Base-by-base conservation (phyloP, 768 basidiomycete species). In the Suillus tomentosus region DNA sequence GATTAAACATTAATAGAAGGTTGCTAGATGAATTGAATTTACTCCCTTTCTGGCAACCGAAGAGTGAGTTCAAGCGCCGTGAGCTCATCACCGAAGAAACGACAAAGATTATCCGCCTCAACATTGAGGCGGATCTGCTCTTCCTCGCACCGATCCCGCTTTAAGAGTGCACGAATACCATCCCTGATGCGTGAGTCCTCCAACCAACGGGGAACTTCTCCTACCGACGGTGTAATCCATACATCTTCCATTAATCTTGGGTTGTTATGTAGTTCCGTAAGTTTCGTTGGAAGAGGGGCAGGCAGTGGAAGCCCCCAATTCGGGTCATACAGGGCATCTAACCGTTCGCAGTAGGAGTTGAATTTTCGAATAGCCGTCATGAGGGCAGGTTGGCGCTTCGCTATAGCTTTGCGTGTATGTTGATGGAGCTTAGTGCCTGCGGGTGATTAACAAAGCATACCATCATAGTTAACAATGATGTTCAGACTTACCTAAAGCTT, bases 211-310 rank as follows among this genome's bases (percentile, higher is more conserved):
- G 73, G 76, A 0, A 67, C 48, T 8, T 63, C 53, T 3, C 24
- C 62, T 0, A 51, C 34, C 2, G 69, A 56, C 0, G 68, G 70
- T 0, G 64, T 66, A 4, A 79, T 76, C 78, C 78, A 80, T 0
- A 80, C 70, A 61, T 80, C 79, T 40, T 79, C 73, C 72, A 80
- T 73, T 0, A 83, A 66, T 0, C 45, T 61, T 0, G 75, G 56
- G 27, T 72, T 34, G 2, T 48, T 55, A 1, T 50, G 22, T 2
- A 74, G 65, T 3, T 64, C 59, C 1, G 61, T 54, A 0, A 83
- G 63, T 34, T 77, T 68, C 0, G 70, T 76, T 0, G 76, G 77
- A 0, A 81, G 73, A 0, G 70, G 72, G 0, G 61, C 27, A 0
- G 79, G 81, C 8, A 80, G 48, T 0, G 76, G 77, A 13, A 82